Evolutionary conservation across 2,329 filamentous ascomycete species (phyloP), one percentile per base, ranked within the genome.

Genomic region (Nemania sp.): DNA sequence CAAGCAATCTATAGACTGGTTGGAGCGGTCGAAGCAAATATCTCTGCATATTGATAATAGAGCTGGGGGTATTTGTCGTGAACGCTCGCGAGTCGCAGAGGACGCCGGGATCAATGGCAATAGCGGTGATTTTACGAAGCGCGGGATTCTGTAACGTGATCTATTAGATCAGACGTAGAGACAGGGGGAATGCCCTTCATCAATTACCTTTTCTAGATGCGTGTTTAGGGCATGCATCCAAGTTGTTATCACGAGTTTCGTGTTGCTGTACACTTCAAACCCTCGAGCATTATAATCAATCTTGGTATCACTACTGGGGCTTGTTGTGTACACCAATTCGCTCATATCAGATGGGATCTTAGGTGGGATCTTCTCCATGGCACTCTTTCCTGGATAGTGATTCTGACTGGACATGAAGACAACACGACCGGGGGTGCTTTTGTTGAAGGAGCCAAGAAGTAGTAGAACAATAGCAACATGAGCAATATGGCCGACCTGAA

Each of bases 391-490:
- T 11, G 24, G 44, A 9, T 20, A 53, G 53, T 76, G 72, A 1
- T 64, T 60, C 6, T 71, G 64, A 23, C 54, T 66, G 0, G 64
- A 67, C 11, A 75, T 64, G 66, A 78, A 72, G 53, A 84, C 81
- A 81, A 89, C 86, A 41, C 70, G 66, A 23, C 86, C 86, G 58
- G 86, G 83, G 44, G 84, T 80, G 62, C 23, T 20, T 20, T 19
- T 19, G 1, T 86, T 83, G 72, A 84, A 88, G 61, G 82, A 84
- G 41, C 83, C 73, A 71, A 79, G 71, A 1, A 75, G 62, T 11
- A 67, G 68, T 24, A 75, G 59, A 1, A 64, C 52, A 3, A 64
- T 41, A 6, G 62, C 62, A 3, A 73, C 63, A 9, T 76, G 57
- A 1, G 72, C 62, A 30, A 76, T 59, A 51, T 75, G 69, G 41